Evolutionary conservation across 345 rosid species (phyloP).

Genomic region (Geranium brycei): DNA sequence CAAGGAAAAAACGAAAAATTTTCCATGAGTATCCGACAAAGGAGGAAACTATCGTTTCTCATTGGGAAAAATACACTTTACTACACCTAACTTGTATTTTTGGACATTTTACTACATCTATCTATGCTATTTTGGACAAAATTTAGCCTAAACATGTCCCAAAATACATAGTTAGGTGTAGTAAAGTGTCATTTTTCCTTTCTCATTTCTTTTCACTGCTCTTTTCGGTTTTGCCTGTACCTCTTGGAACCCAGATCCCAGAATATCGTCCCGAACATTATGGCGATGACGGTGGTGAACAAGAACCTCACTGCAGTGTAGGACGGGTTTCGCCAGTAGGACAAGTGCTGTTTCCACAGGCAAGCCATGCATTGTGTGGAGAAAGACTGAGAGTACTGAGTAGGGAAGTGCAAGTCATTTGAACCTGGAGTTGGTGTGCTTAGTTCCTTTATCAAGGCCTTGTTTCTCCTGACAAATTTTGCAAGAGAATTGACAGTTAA

Average conservation of each 20-base stretch:
- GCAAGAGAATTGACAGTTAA: background rate
- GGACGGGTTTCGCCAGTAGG: slow-evolving; percentile 45
- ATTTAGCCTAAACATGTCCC: no score
- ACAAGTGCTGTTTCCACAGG: slow-evolving; percentile 57
- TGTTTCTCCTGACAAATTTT: slow-evolving; percentile 39
- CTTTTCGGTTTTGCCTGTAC: slow-evolving; percentile 10
- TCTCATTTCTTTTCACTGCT: background rate
- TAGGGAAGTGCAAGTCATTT: slow-evolving; percentile 36
- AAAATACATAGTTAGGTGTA: no score
- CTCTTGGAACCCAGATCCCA: slow-evolving; percentile 50
- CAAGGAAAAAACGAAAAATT: background rate
- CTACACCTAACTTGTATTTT: no score
- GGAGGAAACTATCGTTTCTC: no score
- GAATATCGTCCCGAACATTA: slow-evolving; percentile 59
- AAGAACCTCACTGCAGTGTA: slow-evolving; percentile 40
- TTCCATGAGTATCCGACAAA: background rate
- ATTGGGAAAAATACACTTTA: no score
- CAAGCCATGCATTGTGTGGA: slow-evolving; percentile 42
- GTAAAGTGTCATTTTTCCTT: no score
- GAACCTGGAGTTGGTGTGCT: slow-evolving; percentile 28
- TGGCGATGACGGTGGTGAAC: slow-evolving; percentile 41
- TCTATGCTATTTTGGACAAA: no score
- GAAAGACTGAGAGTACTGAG: slow-evolving; percentile 33
- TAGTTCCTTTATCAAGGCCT: slow-evolving; percentile 36
- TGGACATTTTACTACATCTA: no score